Evolutionary conservation across 495 filamentous ascomycete genomes (phyloP).

Genomic region (Aspergillus avenaceus): DNA sequence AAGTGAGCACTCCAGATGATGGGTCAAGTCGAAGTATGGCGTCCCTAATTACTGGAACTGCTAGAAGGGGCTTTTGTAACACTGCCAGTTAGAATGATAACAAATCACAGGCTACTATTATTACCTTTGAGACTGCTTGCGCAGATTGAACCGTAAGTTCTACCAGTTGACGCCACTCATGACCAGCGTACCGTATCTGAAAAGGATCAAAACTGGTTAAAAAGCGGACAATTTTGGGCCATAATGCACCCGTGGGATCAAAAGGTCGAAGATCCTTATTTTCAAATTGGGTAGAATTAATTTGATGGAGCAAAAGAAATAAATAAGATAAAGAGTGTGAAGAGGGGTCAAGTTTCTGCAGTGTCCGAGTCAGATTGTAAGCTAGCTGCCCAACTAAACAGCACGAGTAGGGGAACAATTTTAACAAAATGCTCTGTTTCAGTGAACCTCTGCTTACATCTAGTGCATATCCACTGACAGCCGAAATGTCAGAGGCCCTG

Average conservation of each 20-base stretch:
- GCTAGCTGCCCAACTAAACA: background rate
- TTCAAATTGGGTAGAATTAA: slow-evolving; percentile 22
- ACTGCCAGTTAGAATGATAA: slow-evolving; percentile 6
- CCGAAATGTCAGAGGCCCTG: slow-evolving; percentile 10
- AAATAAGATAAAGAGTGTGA: slow-evolving; percentile 42
- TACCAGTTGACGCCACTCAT: slow-evolving; percentile 49
- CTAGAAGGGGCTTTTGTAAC: slow-evolving; percentile 50
- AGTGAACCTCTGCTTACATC: slow-evolving; percentile 21
- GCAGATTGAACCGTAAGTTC: slow-evolving; percentile 44
- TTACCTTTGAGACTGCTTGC: slow-evolving; percentile 35
- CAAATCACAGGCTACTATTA: slow-evolving; percentile 5
- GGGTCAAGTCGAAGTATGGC: slow-evolving; percentile 72
- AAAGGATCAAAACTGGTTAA: slow-evolving; percentile 51
- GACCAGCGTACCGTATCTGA: slow-evolving; percentile 56
- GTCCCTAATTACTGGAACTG: slow-evolving; percentile 54
- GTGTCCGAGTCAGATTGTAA: slow-evolving; percentile 1
- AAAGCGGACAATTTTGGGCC: slow-evolving; percentile 46
- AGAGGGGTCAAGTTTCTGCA: slow-evolving; percentile 38
- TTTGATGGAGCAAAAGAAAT: slow-evolving; percentile 32
- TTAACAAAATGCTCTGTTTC: background rate
- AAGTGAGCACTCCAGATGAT: slow-evolving; percentile 65
- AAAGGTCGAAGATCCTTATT: slow-evolving; percentile 19
- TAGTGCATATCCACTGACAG: slow-evolving; percentile 17
- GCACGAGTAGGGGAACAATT: background rate
- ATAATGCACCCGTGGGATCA: slow-evolving; percentile 35